Evolutionary conservation across 139 green algal species (phyloP).

Genomic region (Chara braunii): DNA sequence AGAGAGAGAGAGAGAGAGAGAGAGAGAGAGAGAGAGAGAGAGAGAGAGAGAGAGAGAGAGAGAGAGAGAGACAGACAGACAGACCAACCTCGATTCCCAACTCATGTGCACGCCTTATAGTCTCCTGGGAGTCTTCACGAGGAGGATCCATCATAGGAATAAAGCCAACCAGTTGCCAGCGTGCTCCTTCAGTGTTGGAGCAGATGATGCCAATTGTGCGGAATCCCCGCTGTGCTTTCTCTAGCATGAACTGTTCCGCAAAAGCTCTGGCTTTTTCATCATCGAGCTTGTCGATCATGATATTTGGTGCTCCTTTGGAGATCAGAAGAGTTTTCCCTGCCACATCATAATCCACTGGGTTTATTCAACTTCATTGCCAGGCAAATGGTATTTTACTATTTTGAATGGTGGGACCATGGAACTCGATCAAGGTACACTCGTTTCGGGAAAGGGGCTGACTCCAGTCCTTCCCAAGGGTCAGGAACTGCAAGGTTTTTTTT

Average conservation of each 20-base stretch:
- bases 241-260: constrained; percentile 47
- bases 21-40: no score
- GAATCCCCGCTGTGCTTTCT: constrained; percentile 62
- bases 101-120: constrained; percentile 61
- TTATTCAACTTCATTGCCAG: constrained; percentile 76
- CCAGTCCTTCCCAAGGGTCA: no score
- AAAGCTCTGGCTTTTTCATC: constrained; percentile 29
- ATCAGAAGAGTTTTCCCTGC: constrained; percentile 57
- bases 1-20: no score
- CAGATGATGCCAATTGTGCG: constrained; percentile 59
- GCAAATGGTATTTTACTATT: no score
- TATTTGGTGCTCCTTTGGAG: constrained; percentile 69
- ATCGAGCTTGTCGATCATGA: constrained; percentile 52
- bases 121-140: constrained; percentile 70
- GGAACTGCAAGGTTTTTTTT: no score
- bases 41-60: no score
- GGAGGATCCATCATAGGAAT: constrained; percentile 79
- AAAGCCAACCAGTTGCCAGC: constrained; percentile 58
- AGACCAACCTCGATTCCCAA: constrained; percentile 60
- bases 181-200: neutral
- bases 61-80: no score
- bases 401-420: no score
- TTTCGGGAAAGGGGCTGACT: no score
- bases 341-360: constrained; percentile 78
- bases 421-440: no score